Evolutionary conservation across 2,329 filamentous ascomycete genomes (phyloP), one percentile per base, ranked within the genome.

Genomic region (Cordyceps fumosorosea): DNA sequence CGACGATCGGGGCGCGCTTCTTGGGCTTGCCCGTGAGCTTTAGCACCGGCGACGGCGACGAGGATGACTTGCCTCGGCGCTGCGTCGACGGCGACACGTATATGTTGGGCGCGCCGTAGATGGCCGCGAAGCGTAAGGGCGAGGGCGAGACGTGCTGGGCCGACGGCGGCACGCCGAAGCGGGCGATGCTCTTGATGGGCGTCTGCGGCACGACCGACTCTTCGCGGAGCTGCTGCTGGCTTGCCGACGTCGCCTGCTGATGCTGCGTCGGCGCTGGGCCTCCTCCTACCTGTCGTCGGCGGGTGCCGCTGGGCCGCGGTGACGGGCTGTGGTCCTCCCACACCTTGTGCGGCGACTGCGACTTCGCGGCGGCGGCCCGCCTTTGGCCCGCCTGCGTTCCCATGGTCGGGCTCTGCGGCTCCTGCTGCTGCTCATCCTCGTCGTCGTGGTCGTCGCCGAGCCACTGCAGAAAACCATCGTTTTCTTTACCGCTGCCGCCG

Each of bases 131-230:
- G 69, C 77, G 73, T 0, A 76, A 71, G 2, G 76, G 77, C 20
- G 74, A 74, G 0, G 77, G 77, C 7, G 78, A 78, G 3, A 74
- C 74, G 12, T 65, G 60, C 63, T 64, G 67, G 56, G 64, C 76
- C 0, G 80, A 81, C 0, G 78, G 79, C 1, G 78, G 78, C 7
- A 81, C 76, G 64, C 80, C 77, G 2, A 73, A 66, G 42, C 71
- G 72, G 20, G 29, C 5, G 29, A 69, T 69, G 12, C 65, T 68
- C 56, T 73, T 73, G 1, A 65, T 64, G 0, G 78, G 79, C 6
- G 79, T 81, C 62, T 79, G 75, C 0, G 78, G 78, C 6, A 77
- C 69, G n/a, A 75, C 64, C 0, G 75, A 74, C 24, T 70, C 69
- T 44, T 75, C 70, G 2, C 72, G 71, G 24, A 22, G 22, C 7